A percentile compares a stretch with the other conserved stretches of the same genome.
Evolutionary conservation across 495 filamentous ascomycete species (phyloP).

Genomic region (Podospora sp.): DNA sequence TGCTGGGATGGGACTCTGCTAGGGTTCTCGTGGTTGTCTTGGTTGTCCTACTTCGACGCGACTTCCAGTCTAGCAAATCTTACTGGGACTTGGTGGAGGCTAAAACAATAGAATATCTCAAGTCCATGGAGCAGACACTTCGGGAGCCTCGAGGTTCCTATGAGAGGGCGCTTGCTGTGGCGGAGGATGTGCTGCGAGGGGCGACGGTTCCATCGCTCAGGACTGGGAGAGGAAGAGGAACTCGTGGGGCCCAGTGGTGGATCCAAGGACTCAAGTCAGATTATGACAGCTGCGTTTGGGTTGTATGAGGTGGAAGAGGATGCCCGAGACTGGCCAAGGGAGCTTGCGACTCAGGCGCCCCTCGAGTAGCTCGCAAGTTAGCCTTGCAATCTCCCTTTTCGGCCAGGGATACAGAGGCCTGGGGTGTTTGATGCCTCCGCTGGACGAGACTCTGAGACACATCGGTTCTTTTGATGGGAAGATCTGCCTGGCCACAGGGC

Average conservation of each 20-base stretch:
- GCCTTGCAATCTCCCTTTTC: no score
- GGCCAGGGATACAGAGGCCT: no score
- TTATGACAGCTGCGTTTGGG: no score
- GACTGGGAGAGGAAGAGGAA: neutral
- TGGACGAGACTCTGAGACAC: no score
- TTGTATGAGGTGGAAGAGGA: no score
- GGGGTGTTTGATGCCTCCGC: no score
- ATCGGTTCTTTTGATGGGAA: no score
- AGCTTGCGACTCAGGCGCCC: no score
- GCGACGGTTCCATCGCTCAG: neutral
- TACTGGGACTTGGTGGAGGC: neutral
- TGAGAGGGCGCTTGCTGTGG: neutral
- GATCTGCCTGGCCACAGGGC: no score
- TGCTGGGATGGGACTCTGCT: neutral
- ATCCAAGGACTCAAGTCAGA: no score
- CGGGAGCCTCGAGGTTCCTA: neutral
- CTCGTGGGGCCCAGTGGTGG: neutral
- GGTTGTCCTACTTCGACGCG: neutral
- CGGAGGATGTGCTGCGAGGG: neutral
- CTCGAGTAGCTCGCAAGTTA: no score
- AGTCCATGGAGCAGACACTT: neutral
- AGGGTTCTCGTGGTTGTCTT: neutral
- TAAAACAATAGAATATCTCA: neutral
- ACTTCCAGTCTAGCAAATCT: neutral
- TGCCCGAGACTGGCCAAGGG: no score